phyloP scores from a whole-genome alignment of 768 basidiomycete genomes.

The Amanita jacksonii region DNA sequence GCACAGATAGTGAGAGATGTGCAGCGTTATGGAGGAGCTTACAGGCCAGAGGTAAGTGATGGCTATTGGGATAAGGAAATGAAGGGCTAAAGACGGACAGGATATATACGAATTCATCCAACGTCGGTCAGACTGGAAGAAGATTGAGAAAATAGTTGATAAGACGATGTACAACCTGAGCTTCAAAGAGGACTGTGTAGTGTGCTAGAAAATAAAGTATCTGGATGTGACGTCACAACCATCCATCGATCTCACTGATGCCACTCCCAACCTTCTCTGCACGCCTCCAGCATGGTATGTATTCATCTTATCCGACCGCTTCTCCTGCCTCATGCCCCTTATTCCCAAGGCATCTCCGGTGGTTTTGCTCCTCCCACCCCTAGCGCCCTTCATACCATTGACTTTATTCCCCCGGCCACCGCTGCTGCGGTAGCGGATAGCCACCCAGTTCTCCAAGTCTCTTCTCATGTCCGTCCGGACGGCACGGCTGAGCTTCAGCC shows the following conservation, averaged over 20 bases:
- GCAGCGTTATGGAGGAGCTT: slow-evolving; percentile 90
- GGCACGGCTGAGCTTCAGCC: slow-evolving; percentile 37
- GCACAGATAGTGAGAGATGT: slow-evolving; percentile 95
- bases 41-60: slow-evolving; percentile 73
- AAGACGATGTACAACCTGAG: slow-evolving; percentile 91
- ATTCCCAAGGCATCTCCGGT: slow-evolving; percentile 56
- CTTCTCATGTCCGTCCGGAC: slow-evolving; percentile 34
- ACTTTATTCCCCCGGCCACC: slow-evolving; percentile 21
- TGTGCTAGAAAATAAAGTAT: slow-evolving; percentile 4
- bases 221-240: slow-evolving; percentile 4
- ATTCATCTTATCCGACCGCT: too few relatives aligned
- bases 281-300: slow-evolving; percentile 51
- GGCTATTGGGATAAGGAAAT: not conserved
- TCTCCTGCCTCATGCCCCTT: too few relatives aligned
- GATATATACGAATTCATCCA: slow-evolving; percentile 97
- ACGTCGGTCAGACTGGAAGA: slow-evolving; percentile 94
- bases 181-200: slow-evolving; percentile 85
- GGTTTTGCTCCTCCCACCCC: slow-evolving; percentile 69
- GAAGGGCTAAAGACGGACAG: slow-evolving; percentile 20
- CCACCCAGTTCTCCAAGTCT: slow-evolving; percentile 26
- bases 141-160: slow-evolving; percentile 93
- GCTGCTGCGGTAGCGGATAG: not conserved
- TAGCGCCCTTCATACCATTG: slow-evolving; percentile 42
- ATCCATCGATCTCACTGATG: slow-evolving; percentile 20
- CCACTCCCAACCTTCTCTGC: slow-evolving; percentile 44